These are phyloP conservation scores for Moricandia moricandioides DNA, from an alignment of 345 rosid species.

Conservation along the genomic window DNA sequence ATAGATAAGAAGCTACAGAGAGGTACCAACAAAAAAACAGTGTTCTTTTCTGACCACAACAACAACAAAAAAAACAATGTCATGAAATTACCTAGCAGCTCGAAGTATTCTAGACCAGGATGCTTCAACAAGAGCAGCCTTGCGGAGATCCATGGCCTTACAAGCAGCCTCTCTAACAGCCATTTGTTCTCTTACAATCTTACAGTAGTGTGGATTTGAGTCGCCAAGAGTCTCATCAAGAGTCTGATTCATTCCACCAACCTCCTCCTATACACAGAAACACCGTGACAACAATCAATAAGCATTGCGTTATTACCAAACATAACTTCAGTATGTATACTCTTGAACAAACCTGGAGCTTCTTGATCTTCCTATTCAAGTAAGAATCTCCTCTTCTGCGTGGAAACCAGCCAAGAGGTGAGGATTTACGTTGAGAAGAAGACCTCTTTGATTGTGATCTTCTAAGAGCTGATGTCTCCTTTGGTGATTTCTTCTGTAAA, in stretches of 20 bases:
- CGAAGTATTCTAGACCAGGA: constrained; percentile 90
- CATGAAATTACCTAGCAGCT: constrained; percentile 97
- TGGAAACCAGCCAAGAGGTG: constrained; percentile 85
- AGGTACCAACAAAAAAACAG: no score
- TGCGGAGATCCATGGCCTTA: constrained; percentile 81
- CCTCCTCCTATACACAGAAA: constrained; percentile 66
- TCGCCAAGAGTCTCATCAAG: constrained; percentile 88
- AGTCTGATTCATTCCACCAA: constrained; percentile 82
- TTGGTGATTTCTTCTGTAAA: constrained; percentile 59
- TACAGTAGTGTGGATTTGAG: constrained; percentile 88
- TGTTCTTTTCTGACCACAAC: no score
- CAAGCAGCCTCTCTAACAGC: constrained; percentile 88
- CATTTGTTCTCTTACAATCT: constrained; percentile 84
- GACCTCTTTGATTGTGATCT: constrained; percentile 81
- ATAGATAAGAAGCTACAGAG: no score
- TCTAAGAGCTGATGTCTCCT: constrained; percentile 54
- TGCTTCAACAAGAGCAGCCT: constrained; percentile 89
- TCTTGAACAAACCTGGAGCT: constrained; percentile 66
- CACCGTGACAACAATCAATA: not conserved
- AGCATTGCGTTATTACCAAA: not conserved
- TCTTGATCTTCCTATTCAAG: constrained; percentile 78
- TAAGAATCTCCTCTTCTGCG: constrained; percentile 82
- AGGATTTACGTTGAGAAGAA: constrained; percentile 57
- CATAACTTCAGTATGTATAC: not conserved
- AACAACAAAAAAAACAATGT: no score